Conservation (phyloP, 768 basidiomycete genomes). For the Boletus speciosus region DNA sequence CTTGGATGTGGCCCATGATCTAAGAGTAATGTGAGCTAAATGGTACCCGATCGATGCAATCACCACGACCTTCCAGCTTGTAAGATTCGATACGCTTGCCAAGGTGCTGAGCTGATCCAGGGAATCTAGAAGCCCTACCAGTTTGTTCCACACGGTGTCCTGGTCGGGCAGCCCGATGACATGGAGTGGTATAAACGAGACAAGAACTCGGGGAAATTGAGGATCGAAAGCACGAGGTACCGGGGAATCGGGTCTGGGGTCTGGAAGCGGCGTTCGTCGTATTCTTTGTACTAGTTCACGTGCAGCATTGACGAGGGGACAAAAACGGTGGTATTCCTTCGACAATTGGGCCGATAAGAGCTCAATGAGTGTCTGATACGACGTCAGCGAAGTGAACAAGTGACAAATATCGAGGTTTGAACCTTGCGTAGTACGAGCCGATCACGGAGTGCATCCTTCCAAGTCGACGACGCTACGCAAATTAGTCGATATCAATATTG, state of each 20-base stretch:
- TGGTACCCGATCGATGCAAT: neutral
- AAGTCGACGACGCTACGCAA: constrained; percentile 41
- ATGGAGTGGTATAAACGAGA: constrained; percentile 67
- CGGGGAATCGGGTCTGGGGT: constrained; percentile 42
- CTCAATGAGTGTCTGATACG: constrained; percentile 23
- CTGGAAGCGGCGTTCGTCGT: constrained; percentile 30
- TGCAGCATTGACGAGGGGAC: constrained; percentile 16
- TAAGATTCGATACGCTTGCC: constrained; percentile 40
- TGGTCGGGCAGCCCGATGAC: constrained; percentile 49
- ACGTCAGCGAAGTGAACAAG: constrained; percentile 4
- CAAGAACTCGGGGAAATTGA: constrained; percentile 60
- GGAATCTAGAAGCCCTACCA: constrained; percentile 50
- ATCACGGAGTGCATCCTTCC: constrained; percentile 49
- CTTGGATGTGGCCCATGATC: constrained; percentile 50
- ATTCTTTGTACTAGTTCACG: constrained; percentile 16
- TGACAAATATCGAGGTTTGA: neutral
- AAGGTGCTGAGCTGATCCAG: constrained; percentile 52
- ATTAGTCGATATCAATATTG: constrained; percentile 3
- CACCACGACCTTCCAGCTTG: constrained; percentile 59
- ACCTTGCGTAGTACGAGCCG: constrained; percentile 62
- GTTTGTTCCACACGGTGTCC: constrained; percentile 48
- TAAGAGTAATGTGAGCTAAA: constrained; percentile 13
- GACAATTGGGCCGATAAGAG: constrained; percentile 24
- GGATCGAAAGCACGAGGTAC: constrained; percentile 62
- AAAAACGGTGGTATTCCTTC: constrained; percentile 25